Percentiles rank a stretch among this genome's conserved stretches.
Conservation (phyloP, 1,284 basidiomycete genomes). For the Ustilago tritici region DNA sequence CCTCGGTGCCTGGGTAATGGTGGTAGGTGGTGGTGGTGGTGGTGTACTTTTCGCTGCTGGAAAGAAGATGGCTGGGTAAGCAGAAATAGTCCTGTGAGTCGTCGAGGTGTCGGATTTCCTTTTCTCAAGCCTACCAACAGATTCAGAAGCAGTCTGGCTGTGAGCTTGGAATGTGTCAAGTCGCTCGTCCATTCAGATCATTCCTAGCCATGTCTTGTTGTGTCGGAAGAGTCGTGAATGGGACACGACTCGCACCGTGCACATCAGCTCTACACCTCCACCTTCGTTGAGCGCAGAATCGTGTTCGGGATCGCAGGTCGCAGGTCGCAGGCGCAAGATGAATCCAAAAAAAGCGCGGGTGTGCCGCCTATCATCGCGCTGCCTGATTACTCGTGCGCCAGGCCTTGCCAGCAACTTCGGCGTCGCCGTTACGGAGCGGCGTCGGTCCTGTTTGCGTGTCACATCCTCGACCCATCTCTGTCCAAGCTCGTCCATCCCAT, state of each 20-base stretch:
- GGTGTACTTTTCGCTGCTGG: neutral
- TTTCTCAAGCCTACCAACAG: neutral
- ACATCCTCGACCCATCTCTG: neutral
- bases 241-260: neutral
- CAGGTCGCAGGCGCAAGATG: neutral
- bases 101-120: neutral
- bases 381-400: neutral
- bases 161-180: neutral
- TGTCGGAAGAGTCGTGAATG: neutral
- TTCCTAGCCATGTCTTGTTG: neutral
- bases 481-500: neutral
- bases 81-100: neutral
- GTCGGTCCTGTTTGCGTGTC: conserved; percentile 2
- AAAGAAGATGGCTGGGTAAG: neutral
- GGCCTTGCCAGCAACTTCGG: neutral
- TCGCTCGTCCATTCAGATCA: neutral
- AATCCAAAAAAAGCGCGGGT: neutral
- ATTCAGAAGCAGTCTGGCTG: neutral
- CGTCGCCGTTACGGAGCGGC: conserved; percentile 18
- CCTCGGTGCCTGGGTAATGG: neutral
- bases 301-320: neutral
- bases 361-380: neutral
- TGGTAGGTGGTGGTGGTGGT: neutral
- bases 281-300: neutral
- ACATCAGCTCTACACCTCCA: neutral